Evolutionary conservation across 78 protist genomes (phyloP), one percentile per base, ranked within the genome.

Genomic region (Dictyostelium intermedium): DNA sequence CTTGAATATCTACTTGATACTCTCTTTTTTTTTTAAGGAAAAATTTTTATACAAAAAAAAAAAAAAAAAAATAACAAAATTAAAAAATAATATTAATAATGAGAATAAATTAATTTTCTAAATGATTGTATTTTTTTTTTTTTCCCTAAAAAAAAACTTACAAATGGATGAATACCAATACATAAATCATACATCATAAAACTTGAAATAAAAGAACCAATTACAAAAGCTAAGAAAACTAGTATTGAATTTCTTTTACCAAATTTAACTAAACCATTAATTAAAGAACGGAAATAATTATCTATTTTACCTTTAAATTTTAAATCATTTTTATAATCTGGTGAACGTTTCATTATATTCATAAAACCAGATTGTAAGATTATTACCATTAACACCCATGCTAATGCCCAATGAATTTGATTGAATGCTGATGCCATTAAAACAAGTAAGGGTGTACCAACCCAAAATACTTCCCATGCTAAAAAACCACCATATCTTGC

Each of bases 101-200:
- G 2, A 16, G 2, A 53, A 16, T 53, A 53, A 53, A n/a, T n/a
- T n/a, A n/a, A n/a, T n/a, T n/a, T n/a, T n/a, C n/a, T n/a, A n/a
- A n/a, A n/a, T n/a, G n/a, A n/a, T n/a, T n/a, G n/a, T n/a, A n/a
- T n/a, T n/a, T n/a, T n/a, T n/a, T n/a, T n/a, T n/a, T n/a, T n/a
- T n/a, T n/a, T n/a, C n/a, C n/a, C n/a, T 69, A 34, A 34, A 34
- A 6, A 41, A 23, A 50, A 23, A 84, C 91, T 70, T 84, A 84
- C 91, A 61, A 87, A 87, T 56, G 93, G 93, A 43, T 79, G 83
- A 37, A 79, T 39, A 41, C 79, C 85, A 87, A 87, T 78, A 87
- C 93, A 87, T 3, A 87, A 5, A 45, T 76, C 80, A 43, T 61
- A 79, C 18, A 61, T 27, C 25, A 87, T 78, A 23, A 87, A 70